Evolutionary conservation across 768 basidiomycete species (phyloP).

Genomic region (Pleurotus citrinopileatus): DNA sequence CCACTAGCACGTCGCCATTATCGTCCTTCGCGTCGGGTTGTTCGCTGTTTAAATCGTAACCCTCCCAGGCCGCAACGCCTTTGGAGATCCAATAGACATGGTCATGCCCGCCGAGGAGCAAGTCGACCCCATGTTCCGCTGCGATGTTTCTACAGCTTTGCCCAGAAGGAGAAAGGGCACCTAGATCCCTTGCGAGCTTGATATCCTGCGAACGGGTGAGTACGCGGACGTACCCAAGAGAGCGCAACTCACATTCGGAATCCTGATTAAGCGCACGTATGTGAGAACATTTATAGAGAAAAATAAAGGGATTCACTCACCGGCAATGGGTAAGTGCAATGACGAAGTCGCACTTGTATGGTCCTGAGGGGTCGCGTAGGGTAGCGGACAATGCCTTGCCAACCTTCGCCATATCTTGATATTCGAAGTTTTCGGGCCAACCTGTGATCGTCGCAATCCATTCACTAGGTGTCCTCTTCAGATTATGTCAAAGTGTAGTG

Average conservation of each 20-base stretch:
- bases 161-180: conserved; percentile 55
- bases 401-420: conserved; percentile 54
- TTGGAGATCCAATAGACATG: conserved; percentile 75
- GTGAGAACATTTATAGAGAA: neutral
- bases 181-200: conserved; percentile 57
- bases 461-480: neutral
- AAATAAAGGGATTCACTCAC: neutral
- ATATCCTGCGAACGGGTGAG: conserved; percentile 55
- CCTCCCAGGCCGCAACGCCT: conserved; percentile 66
- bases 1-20: conserved; percentile 67
- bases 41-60: conserved; percentile 47
- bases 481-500: neutral
- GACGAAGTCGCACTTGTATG: neutral
- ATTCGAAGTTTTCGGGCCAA: conserved; percentile 65
- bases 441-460: conserved; percentile 52
- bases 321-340: neutral
- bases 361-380: conserved; percentile 45
- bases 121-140: conserved; percentile 70
- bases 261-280: conserved; percentile 20
- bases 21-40: conserved; percentile 70
- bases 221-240: neutral
- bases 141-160: conserved; percentile 41
- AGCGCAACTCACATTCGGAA: conserved; percentile 43
- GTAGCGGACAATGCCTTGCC: conserved; percentile 50
- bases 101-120: conserved; percentile 87